phyloP scores from a whole-genome alignment of 148 eudicot genomes.

The Amaranthus cruentus region DNA sequence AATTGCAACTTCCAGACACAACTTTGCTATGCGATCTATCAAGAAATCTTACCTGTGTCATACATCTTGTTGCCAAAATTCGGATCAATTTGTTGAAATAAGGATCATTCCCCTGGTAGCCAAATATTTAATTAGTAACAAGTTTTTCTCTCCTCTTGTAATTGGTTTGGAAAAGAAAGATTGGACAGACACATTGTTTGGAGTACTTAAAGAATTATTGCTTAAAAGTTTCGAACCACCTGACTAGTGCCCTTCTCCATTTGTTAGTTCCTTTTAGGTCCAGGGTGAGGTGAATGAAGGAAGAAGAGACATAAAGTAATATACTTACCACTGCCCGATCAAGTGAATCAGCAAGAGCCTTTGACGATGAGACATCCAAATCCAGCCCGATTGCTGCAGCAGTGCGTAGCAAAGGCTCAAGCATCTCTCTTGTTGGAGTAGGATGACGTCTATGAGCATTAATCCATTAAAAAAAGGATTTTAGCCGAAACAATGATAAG shows the following conservation, averaged over 20 bases:
- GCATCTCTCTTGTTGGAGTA: conserved; percentile 95
- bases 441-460: conserved; percentile 82
- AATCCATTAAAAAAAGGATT: conserved; percentile 1
- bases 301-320: background rate
- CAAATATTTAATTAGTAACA: conserved; percentile 7
- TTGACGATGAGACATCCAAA: conserved; percentile 85
- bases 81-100: conserved; percentile 96
- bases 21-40: background rate
- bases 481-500: background rate
- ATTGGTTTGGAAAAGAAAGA: background rate
- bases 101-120: conserved; percentile 78
- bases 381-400: conserved; percentile 85
- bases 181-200: background rate
- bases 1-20: conserved; percentile 3
- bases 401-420: conserved; percentile 86
- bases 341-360: conserved; percentile 93
- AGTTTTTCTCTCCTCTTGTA: background rate
- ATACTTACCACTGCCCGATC: conserved; percentile 77
- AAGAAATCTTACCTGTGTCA: conserved; percentile 68
- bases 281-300: background rate
- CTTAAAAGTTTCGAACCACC: no score
- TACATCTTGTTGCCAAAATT: conserved; percentile 94
- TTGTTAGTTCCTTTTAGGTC: background rate
- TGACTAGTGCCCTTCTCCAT: background rate
- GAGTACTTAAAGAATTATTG: background rate